Conservation (phyloP, 257 asterid genomes). For the Agastache rugosa region DNA sequence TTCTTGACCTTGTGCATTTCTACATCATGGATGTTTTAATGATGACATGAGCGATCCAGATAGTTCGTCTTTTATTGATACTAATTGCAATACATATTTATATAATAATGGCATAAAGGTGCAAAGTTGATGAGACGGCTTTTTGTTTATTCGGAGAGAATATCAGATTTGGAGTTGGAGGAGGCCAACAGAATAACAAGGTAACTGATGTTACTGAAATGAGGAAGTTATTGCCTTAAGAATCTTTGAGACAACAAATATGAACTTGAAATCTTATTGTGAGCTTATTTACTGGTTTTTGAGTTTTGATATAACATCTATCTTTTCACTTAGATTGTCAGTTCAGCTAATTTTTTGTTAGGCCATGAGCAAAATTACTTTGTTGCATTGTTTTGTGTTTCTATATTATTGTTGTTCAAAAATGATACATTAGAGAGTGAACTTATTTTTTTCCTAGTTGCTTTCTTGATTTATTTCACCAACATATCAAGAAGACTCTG, state of each 20-base stretch:
- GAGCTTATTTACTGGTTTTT: no score
- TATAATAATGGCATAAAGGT: slow-evolving; percentile 45
- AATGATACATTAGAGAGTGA: background rate
- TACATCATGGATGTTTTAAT: background rate
- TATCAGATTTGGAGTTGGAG: slow-evolving; percentile 71
- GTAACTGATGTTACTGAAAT: slow-evolving; percentile 36
- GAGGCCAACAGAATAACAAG: slow-evolving; percentile 80
- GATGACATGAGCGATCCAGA: background rate
- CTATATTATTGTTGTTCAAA: background rate
- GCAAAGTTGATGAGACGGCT: slow-evolving; percentile 44
- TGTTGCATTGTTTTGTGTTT: background rate
- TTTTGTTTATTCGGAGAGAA: slow-evolving; percentile 64
- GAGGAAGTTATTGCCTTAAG: background rate
- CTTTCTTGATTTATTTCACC: background rate
- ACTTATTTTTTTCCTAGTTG: background rate
- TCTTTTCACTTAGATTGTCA: background rate
- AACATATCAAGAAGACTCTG: background rate
- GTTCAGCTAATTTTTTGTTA: slow-evolving; percentile 23
- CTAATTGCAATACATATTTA: background rate
- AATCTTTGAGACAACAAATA: background rate
- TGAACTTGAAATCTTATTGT: background rate
- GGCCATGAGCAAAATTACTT: background rate
- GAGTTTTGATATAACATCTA: background rate
- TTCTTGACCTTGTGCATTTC: background rate
- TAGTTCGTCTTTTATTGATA: slow-evolving; percentile 29